Conservation (phyloP, 768 basidiomycete species). For the Panus rudis region DNA sequence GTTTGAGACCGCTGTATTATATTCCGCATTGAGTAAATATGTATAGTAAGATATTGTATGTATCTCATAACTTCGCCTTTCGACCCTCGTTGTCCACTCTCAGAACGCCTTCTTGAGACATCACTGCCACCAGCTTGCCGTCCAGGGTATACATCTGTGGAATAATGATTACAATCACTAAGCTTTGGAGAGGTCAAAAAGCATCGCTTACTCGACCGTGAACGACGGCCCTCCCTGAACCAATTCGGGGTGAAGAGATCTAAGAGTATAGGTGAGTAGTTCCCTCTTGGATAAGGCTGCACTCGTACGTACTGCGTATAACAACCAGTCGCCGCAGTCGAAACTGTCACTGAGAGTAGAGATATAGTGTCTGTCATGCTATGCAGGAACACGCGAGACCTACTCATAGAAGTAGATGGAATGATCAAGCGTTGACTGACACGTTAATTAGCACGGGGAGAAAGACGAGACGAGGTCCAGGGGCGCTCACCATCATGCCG, state of each 20-base stretch:
- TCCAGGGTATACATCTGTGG: conserved; percentile 59
- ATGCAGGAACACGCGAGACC: conserved; percentile 17
- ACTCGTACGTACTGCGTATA: conserved; percentile 68
- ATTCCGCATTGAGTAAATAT: too few species aligned
- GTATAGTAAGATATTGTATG: background rate
- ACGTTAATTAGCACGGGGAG: conserved; percentile 1
- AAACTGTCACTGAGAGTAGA: conserved; percentile 50
- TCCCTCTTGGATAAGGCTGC: too few species aligned
- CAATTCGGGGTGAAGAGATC: conserved; percentile 59
- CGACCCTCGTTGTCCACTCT: conserved; percentile 31
- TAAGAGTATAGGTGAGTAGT: conserved; percentile 26
- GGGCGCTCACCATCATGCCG: conserved; percentile 51
- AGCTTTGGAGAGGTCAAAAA: too few species aligned
- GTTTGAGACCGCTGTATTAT: too few species aligned
- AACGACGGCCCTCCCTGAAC: conserved; percentile 61
- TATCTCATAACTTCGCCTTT: conserved; percentile 29
- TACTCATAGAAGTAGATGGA: conserved; percentile 75
- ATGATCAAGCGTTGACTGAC: conserved; percentile 70
- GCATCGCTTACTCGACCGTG: conserved; percentile 58
- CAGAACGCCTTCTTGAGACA: conserved; percentile 75
- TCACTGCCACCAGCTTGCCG: conserved; percentile 66
- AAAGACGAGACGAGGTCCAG: background rate
- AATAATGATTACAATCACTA: background rate
- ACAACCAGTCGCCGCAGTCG: conserved; percentile 73
- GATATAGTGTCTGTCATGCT: background rate